Evolutionary conservation across 148 eudicot species (phyloP).

Genomic region (Cornus suecica): DNA sequence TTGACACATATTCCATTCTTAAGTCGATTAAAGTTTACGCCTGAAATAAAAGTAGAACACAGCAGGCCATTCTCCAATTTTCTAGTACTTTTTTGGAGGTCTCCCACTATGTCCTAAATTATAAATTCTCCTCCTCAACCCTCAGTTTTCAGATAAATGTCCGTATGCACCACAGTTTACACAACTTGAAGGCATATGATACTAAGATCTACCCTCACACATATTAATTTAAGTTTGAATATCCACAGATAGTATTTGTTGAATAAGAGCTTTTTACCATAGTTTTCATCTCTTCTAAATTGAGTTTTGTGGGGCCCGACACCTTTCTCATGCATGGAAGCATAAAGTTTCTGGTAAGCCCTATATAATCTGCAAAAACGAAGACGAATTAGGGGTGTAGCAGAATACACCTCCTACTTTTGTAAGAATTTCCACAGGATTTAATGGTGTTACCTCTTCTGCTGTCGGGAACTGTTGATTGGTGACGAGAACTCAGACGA

Average conservation of each 20-base stretch:
- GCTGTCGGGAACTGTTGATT: constrained; percentile 64
- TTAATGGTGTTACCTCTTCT: constrained; percentile 59
- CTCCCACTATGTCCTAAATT: too few relatives aligned
- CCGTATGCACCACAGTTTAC: neutral
- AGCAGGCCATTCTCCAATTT: neutral
- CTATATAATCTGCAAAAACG: constrained; percentile 67
- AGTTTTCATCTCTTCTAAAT: constrained; percentile 90
- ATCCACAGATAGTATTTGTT: neutral
- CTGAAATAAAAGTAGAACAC: neutral
- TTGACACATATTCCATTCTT: too few relatives aligned
- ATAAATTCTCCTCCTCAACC: neutral
- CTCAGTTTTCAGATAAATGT: neutral
- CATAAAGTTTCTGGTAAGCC: constrained; percentile 81
- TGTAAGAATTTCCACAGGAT: constrained; percentile 10
- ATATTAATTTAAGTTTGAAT: neutral
- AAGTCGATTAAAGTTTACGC: neutral
- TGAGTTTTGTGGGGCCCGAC: constrained; percentile 93
- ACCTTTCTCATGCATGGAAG: constrained; percentile 87
- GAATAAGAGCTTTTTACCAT: constrained; percentile 47
- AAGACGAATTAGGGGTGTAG: neutral
- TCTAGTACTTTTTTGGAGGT: too few relatives aligned
- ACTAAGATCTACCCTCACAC: neutral
- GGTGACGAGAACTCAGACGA: constrained; percentile 92
- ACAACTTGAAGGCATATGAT: neutral
- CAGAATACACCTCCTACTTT: neutral